phyloP scores from a whole-genome alignment of 495 filamentous ascomycete species.

The Lasiosphaeriaceae sp. region DNA sequence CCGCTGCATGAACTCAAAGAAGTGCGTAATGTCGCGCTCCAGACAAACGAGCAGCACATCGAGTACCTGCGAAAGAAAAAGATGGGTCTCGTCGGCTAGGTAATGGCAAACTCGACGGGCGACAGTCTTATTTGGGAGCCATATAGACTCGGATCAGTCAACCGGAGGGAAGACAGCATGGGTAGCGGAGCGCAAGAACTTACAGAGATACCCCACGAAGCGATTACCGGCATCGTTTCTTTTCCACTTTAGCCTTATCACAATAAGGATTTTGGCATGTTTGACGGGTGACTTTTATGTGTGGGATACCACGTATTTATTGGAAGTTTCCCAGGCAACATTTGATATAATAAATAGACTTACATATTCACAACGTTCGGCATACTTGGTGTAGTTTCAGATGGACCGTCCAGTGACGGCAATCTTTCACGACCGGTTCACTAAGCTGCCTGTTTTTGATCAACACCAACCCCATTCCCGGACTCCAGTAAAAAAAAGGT shows the following conservation, averaged over 20 bases:
- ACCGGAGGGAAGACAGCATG: neutral
- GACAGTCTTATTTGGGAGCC: neutral
- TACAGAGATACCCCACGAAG: neutral
- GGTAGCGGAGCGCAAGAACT: neutral
- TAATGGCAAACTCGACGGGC: neutral
- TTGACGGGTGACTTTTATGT: too few relatives aligned
- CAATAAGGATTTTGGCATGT: neutral
- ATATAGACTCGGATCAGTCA: neutral
- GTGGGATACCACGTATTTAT: too few relatives aligned
- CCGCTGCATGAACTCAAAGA: constrained; percentile 47
- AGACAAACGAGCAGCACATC: constrained; percentile 34
- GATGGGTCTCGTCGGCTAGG: constrained; percentile 15
- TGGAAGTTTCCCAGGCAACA: too few relatives aligned
- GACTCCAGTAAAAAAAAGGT: too few relatives aligned
- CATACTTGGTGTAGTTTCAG: too few relatives aligned
- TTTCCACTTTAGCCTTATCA: neutral
- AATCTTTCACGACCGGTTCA: too few relatives aligned
- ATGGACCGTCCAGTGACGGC: too few relatives aligned
- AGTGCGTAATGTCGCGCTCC: constrained; percentile 21
- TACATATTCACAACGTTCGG: too few relatives aligned
- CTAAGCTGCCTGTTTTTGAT: too few relatives aligned
- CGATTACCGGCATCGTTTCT: neutral
- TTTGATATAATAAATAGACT: too few relatives aligned
- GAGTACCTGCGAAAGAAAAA: constrained; percentile 21
- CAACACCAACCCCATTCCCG: too few relatives aligned